Percentiles rank a stretch among this genome's conserved stretches.
Evolutionary conservation across 139 green algal genomes (phyloP).

Genomic region (Asterochloris sp.): DNA sequence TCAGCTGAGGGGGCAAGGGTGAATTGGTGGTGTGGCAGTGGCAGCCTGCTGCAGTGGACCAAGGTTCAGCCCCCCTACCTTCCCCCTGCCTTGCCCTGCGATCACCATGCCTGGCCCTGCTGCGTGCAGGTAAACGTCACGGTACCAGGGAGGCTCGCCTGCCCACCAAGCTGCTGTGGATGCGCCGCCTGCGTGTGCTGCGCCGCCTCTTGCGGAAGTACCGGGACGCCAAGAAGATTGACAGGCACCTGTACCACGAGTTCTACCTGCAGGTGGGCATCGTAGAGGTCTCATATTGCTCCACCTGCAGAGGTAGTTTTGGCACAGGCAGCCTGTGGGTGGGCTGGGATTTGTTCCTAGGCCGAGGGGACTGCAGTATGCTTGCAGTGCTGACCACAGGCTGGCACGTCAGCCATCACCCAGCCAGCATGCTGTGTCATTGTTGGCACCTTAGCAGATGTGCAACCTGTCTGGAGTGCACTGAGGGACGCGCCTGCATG

Average conservation of each 20-base stretch:
- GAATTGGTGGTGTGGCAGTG: not conserved
- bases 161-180: conserved; percentile 97
- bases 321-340: no score
- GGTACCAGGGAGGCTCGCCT: conserved; percentile 97
- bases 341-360: no score
- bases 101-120: not conserved
- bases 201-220: conserved; percentile 97
- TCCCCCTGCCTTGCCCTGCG: not conserved
- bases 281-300: no score
- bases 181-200: conserved; percentile 93
- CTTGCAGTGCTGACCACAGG: no score
- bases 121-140: conserved; percentile 86
- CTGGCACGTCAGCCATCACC: no score
- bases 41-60: not conserved
- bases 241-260: conserved; percentile 98
- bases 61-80: not conserved
- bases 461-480: no score
- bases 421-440: no score
- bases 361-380: no score
- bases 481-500: no score
- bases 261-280: conserved; percentile 90
- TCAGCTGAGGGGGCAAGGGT: not conserved
- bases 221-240: conserved; percentile 99
- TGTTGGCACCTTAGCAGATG: no score
- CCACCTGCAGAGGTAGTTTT: not conserved